A percentile compares a stretch with the other conserved stretches of the same genome.
Evolutionary conservation across 805 yeast genomes (phyloP).

Genomic region (Wickerhamiella sergipiensis): DNA sequence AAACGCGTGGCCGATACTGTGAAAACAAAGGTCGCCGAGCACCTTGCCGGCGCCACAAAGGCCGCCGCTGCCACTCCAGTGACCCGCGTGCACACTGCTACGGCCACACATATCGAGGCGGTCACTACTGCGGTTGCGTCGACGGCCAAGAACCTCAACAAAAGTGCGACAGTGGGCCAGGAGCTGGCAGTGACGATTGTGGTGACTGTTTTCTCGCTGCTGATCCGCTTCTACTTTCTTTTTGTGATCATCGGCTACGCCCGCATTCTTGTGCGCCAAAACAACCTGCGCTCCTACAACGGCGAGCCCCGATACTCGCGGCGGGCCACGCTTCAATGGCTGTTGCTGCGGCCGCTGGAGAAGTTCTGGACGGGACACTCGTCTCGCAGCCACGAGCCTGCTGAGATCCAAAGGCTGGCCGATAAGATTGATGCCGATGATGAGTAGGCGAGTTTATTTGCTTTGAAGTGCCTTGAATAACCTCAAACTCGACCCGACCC

Average conservation of each 20-base stretch:
- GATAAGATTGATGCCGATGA: background rate
- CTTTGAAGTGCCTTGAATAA: too few species aligned
- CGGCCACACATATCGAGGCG: background rate
- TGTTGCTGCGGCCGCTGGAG: conserved; percentile 20
- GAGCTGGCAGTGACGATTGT: conserved; percentile 33
- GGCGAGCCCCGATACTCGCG: conserved; percentile 23
- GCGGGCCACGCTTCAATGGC: conserved; percentile 20
- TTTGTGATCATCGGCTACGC: conserved; percentile 43
- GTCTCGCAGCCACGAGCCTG: background rate
- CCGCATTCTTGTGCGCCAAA: conserved; percentile 34
- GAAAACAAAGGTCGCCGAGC: background rate
- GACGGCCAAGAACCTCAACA: conserved; percentile 7
- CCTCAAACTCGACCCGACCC: background rate
- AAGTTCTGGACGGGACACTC: conserved; percentile 24
- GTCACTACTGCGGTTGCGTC: conserved; percentile 1
- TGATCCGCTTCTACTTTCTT: conserved; percentile 40
- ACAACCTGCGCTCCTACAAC: conserved; percentile 24
- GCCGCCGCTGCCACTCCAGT: background rate
- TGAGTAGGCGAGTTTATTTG: too few species aligned
- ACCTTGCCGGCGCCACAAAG: too few species aligned
- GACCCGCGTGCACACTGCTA: background rate
- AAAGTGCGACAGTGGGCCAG: conserved; percentile 20
- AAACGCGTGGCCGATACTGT: background rate
- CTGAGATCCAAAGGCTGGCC: background rate
- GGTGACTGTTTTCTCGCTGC: conserved; percentile 34